Conservation (phyloP, 1,284 basidiomycete genomes). For the Heterobasidion occidentale region DNA sequence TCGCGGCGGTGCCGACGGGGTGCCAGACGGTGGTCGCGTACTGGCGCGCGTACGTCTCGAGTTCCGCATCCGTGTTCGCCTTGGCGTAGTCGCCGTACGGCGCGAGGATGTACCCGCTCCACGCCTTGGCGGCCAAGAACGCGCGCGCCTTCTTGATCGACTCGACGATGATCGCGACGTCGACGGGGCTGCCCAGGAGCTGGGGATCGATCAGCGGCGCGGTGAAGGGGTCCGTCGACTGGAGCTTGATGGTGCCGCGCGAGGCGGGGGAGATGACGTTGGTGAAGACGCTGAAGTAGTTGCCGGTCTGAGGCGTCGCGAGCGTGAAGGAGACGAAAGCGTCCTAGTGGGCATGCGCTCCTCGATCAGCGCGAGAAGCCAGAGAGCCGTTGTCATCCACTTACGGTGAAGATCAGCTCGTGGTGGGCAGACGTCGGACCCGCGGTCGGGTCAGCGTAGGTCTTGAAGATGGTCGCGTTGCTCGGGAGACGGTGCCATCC, state of each 20-base stretch:
- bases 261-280: slow-evolving; percentile 16
- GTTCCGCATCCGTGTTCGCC: slow-evolving; percentile 11
- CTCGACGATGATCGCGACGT: slow-evolving; percentile 9
- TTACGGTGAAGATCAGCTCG: slow-evolving; percentile 8
- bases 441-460: slow-evolving; percentile 24
- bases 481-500: slow-evolving; percentile 22
- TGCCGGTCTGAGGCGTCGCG: slow-evolving; percentile 10
- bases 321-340: slow-evolving; percentile 7
- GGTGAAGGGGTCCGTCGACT: slow-evolving; percentile 15
- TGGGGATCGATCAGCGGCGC: slow-evolving; percentile 15
- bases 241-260: slow-evolving; percentile 17
- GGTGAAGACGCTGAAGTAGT: slow-evolving; percentile 15
- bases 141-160: slow-evolving; percentile 7
- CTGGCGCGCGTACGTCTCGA: slow-evolving; percentile 11
- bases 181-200: slow-evolving; percentile 13
- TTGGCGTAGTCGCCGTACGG: slow-evolving; percentile 7
- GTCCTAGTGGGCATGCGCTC: slow-evolving; percentile 1
- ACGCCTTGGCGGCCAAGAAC: slow-evolving; percentile 12
- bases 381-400: background rate
- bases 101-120: slow-evolving; percentile 11
- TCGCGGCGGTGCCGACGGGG: background rate
- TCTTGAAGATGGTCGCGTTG: slow-evolving; percentile 21
- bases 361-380: background rate
- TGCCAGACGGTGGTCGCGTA: slow-evolving; percentile 5
- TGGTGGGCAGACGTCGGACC: slow-evolving; percentile 18